Evolutionary conservation across 257 asterid species (phyloP).

Genomic region (Euphrasia confusa): DNA sequence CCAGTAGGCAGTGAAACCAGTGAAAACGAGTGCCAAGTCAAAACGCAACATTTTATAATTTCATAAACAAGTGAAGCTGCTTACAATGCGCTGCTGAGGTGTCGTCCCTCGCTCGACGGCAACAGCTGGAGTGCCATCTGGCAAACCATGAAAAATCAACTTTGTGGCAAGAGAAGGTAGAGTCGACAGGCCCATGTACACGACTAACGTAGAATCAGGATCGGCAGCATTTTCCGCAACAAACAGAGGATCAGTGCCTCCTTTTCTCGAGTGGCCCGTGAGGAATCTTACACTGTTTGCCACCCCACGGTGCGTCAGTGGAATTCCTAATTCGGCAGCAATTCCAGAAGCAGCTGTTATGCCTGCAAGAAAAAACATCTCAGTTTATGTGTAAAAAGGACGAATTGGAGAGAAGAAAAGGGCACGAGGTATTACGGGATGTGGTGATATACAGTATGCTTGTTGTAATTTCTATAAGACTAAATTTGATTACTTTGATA

Average conservation of each 20-base stretch:
- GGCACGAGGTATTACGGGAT: too few relatives aligned
- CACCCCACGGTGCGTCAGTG: constrained; percentile 93
- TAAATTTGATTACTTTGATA: not conserved
- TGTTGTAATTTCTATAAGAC: too few relatives aligned
- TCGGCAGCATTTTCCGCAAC: constrained; percentile 93
- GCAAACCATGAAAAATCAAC: constrained; percentile 69
- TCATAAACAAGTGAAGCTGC: not conserved
- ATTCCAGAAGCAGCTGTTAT: constrained; percentile 98
- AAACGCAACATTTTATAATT: not conserved
- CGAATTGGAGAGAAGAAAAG: too few relatives aligned
- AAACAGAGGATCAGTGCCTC: constrained; percentile 85
- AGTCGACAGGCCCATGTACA: constrained; percentile 94
- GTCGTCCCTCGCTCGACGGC: constrained; percentile 97
- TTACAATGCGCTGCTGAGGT: constrained; percentile 79
- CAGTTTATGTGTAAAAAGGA: too few relatives aligned
- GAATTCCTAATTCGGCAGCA: constrained; percentile 93
- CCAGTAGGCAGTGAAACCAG: not conserved
- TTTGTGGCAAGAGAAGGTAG: constrained; percentile 81
- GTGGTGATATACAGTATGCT: too few relatives aligned
- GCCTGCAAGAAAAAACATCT: constrained; percentile 39
- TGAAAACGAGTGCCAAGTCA: too few relatives aligned
- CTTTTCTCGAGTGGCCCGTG: constrained; percentile 92
- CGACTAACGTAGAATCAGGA: constrained; percentile 78
- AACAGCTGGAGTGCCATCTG: constrained; percentile 82
- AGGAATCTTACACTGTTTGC: constrained; percentile 84